Evolutionary conservation across 106 monocot species (phyloP), one percentile per base, ranked within the genome.

Genomic region (Amphibolis antarctica): DNA sequence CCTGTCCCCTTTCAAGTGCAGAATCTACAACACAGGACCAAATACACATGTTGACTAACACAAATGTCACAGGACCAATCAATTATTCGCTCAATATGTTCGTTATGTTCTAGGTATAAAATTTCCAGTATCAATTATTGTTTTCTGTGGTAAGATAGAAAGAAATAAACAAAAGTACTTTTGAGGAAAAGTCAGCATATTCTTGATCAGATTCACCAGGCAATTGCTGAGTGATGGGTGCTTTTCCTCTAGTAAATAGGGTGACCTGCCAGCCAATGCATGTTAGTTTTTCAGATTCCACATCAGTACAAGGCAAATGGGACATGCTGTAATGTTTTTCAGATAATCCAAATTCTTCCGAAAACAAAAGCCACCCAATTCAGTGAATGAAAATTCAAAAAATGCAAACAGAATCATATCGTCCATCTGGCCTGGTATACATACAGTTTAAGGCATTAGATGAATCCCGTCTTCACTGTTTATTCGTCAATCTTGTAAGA

Each of bases 1-100:
- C 21, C 96, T 77, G 69, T 98, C 96, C 25, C 96, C 96, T 80
- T 98, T 98, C 72, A 98, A 68, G 78, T 98, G 96, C 66, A 86
- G 65, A 13, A 98, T 59, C 96, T 96, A 49, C 22, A 51, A 13
- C 58, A 49, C 15, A 31, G 55, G 1, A 55, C 5, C 13, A 19
- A 12, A 4, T 23, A 23, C 10, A 55, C 54, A 12, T 23, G 54
- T 21, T 9, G 4, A 9, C 5, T 55, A 36, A 36, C 4, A 36
- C 36, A 36, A 36, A 4, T 36, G 7, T 36, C 4, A 36, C 36
- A 36, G 36, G 4, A 36, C 36, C n/a, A n/a, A 36, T 36, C 4
- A 4, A 36, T 36, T 4, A 36, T 36, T 36, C 2, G 36, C 7
- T 36, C 7, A n/a, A n/a, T n/a, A n/a, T n/a, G n/a, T 36, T 7